Percentiles rank a stretch among this genome's conserved stretches.
Conservation (phyloP, 1,139 yeast genomes). For the Kluyveromyces sp. region DNA sequence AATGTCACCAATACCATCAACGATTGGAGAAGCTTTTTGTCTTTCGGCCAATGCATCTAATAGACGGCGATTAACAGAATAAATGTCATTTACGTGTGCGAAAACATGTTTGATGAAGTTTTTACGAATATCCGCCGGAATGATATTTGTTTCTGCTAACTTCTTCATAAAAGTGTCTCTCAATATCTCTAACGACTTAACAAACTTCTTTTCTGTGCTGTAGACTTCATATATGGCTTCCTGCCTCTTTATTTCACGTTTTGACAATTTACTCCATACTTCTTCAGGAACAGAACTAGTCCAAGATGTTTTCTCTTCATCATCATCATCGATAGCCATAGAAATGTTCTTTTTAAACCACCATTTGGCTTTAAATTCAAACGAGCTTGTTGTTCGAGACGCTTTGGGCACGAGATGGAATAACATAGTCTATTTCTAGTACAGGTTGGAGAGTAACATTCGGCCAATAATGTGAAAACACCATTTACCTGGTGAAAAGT, state of each 20-base stretch:
- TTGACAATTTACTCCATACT: slow-evolving; percentile 70
- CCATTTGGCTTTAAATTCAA: slow-evolving; percentile 84
- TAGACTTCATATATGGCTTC: slow-evolving; percentile 92
- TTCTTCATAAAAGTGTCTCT: slow-evolving; percentile 95
- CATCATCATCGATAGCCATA: slow-evolving; percentile 64
- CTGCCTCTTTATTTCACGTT: slow-evolving; percentile 84
- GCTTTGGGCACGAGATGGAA: slow-evolving; percentile 94
- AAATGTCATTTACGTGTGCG: slow-evolving; percentile 81
- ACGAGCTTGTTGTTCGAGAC: slow-evolving; percentile 93
- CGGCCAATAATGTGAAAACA: slow-evolving; percentile 84
- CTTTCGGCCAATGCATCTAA: slow-evolving; percentile 86
- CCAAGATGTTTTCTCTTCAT: slow-evolving; percentile 86
- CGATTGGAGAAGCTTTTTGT: slow-evolving; percentile 83
- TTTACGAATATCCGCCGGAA: slow-evolving; percentile 83
- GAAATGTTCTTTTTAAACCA: slow-evolving; percentile 76
- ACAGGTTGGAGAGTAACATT: slow-evolving; percentile 95
- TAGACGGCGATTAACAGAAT: slow-evolving; percentile 71
- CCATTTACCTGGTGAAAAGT: slow-evolving; percentile 55
- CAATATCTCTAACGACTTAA: slow-evolving; percentile 85
- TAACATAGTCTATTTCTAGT: slow-evolving; percentile 82
- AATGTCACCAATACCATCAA: slow-evolving; percentile 79
- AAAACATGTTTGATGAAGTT: slow-evolving; percentile 87
- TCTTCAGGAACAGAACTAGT: slow-evolving; percentile 84
- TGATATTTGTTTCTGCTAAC: slow-evolving; percentile 72
- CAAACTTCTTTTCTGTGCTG: slow-evolving; percentile 90